Evolutionary conservation across 306 rosid species (phyloP), one percentile per base, ranked within the genome.

Genomic region (Cicer bijugum): DNA sequence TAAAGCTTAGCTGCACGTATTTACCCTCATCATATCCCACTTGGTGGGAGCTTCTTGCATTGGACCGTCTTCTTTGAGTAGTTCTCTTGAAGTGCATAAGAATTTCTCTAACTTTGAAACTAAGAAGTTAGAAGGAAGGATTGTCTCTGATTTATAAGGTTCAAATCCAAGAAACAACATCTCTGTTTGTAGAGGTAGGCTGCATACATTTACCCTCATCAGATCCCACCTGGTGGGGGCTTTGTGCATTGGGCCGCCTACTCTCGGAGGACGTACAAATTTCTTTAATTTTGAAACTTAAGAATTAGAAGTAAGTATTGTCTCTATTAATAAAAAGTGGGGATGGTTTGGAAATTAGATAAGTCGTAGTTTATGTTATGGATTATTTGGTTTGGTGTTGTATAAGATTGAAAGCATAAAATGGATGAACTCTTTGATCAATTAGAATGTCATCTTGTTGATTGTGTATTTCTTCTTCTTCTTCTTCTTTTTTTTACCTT

Each of bases 311-410:
- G 44, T 42, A 59, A 38, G 42, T 33, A 15, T 67, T 51, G 60
- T 46, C 58, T 70, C 35, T 8, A 33, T 38, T 64, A 17, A 45
- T 45, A 19, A 38, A 63, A 16, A 14, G 20, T 47, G 7, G 75
- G 37, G 74, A 39, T 71, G 70, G 66, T 71, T 56, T 65, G 42
- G 51, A 47, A 76, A 65, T 56, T 55, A 55, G 70, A 45, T 57
- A 20, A 37, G 16, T 67, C 19, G 0, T 10, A 20, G 64, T 46
- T 64, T 53, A 39, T 72, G 15, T 14, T 65, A n/a, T 72, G 19
- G 69, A 28, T 47, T 56, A 66, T 38, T n/a, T 72, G 19, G 56
- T 66, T 43, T 40, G 67, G 50, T 38, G 66, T 67, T 52, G 60
- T 35, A 35, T 55, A 40, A 39, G 82, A 61, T 51, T 51, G 37